These are phyloP conservation scores for Penicillium freii DNA, from an alignment of 2,329 filamentous ascomycete genomes.

Conservation along the genomic window DNA sequence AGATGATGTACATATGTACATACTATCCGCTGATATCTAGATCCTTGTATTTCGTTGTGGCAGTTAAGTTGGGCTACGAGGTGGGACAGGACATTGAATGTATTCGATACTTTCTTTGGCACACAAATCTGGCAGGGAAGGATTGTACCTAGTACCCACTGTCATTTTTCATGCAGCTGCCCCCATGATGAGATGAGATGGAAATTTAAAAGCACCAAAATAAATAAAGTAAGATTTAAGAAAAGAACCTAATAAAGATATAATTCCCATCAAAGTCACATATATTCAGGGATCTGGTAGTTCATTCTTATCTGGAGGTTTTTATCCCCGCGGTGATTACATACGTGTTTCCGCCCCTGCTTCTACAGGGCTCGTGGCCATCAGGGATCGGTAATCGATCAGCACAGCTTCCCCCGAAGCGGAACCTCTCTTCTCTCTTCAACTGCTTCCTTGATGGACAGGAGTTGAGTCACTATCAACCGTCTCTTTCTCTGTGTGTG, in stretches of 20 bases:
- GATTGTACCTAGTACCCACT: conserved; percentile 23
- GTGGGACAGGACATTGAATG: conserved; percentile 5
- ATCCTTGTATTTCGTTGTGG: conserved; percentile 27
- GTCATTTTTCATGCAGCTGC: conserved; percentile 1
- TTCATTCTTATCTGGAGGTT: conserved; percentile 5
- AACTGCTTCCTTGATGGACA: conserved; percentile 22
- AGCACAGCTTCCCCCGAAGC: conserved; percentile 13
- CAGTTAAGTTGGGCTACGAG: conserved; percentile 30
- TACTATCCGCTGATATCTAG: background rate
- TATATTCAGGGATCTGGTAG: conserved; percentile 5
- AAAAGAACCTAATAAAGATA: background rate
- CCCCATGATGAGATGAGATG: conserved; percentile 2
- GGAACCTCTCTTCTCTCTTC: conserved; percentile 15
- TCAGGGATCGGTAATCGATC: conserved; percentile 13
- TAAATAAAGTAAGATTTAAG: background rate
- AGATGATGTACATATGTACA: background rate
- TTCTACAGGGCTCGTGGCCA: conserved; percentile 6
- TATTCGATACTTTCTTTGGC: conserved; percentile 8
- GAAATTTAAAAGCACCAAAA: background rate
- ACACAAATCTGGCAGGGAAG: conserved; percentile 17
- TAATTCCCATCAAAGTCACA: background rate
- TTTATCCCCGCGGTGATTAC: conserved; percentile 8
- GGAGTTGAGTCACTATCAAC: conserved; percentile 19
- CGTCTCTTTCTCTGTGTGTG: background rate
- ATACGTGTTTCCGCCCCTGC: conserved; percentile 8